Evolutionary conservation across 352 stramenopile genomes (phyloP).

Genomic region (Plasmopara muralis): DNA sequence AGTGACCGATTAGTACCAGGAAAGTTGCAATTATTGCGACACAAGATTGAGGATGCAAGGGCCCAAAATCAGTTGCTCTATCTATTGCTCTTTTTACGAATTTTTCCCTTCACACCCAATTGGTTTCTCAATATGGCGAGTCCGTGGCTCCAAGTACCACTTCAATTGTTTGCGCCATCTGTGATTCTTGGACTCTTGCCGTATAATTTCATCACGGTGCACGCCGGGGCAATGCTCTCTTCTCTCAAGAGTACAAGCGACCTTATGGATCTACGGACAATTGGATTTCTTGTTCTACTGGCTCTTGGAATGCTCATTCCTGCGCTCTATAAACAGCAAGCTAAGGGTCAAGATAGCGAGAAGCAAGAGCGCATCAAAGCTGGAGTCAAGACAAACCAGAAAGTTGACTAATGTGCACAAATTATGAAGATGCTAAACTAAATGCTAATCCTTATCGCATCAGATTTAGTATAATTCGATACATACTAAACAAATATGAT

Average conservation of each 20-base stretch:
- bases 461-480: background rate
- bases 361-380: constrained; percentile 2
- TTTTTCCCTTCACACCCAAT: constrained; percentile 81
- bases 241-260: constrained; percentile 60
- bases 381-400: background rate
- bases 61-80: constrained; percentile 44
- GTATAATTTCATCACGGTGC: constrained; percentile 80
- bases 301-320: constrained; percentile 64
- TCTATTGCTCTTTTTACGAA: constrained; percentile 64
- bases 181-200: constrained; percentile 67
- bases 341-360: constrained; percentile 13
- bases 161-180: constrained; percentile 55
- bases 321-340: constrained; percentile 46
- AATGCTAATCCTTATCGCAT: background rate
- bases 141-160: constrained; percentile 67
- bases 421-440: too few relatives aligned
- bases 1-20: constrained; percentile 56
- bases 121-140: constrained; percentile 82
- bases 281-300: constrained; percentile 52
- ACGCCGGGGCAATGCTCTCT: constrained; percentile 70
- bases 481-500: too few relatives aligned
- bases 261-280: constrained; percentile 48
- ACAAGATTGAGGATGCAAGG: constrained; percentile 47
- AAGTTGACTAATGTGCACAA: background rate
- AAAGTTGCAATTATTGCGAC: constrained; percentile 44